phyloP scores from a whole-genome alignment of 352 stramenopile genomes.

The Phytophthora cryptogea region DNA sequence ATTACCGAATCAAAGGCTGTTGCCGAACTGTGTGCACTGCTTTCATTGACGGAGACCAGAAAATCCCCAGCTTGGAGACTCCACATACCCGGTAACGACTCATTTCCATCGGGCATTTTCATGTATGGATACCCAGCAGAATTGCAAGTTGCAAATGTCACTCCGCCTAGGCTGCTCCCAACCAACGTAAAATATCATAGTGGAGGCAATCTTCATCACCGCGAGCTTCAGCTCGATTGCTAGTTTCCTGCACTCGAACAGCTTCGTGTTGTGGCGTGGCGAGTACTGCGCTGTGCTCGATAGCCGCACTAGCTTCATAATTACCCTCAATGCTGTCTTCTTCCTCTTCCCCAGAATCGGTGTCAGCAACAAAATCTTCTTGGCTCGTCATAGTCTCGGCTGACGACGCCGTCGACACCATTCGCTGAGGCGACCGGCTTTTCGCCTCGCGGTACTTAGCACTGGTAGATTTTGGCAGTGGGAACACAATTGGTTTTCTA shows the following conservation, averaged over 20 bases:
- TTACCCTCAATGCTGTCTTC: slow-evolving; percentile 5
- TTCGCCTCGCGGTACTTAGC: neutral
- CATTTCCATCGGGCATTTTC: slow-evolving; percentile 46
- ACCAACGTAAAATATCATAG: slow-evolving; percentile 61
- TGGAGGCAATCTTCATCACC: slow-evolving; percentile 18
- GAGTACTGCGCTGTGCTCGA: neutral
- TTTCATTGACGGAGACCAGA: slow-evolving; percentile 53
- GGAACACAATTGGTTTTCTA: neutral
- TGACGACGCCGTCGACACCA: slow-evolving; percentile 27
- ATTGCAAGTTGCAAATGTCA: slow-evolving; percentile 44
- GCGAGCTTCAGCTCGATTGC: slow-evolving; percentile 1
- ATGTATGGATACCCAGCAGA: slow-evolving; percentile 49
- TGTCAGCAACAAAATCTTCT: slow-evolving; percentile 17
- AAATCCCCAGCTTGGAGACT: slow-evolving; percentile 58
- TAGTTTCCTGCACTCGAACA: neutral
- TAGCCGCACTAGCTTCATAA: neutral
- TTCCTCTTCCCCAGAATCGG: slow-evolving; percentile 3
- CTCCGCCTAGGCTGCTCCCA: slow-evolving; percentile 40
- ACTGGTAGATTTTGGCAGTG: neutral
- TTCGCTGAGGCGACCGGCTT: slow-evolving; percentile 19
- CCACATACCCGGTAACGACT: slow-evolving; percentile 66
- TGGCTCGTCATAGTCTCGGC: slow-evolving; percentile 21
- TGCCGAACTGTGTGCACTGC: slow-evolving; percentile 34
- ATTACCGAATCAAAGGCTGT: slow-evolving; percentile 47
- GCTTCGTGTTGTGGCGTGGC: neutral